These are phyloP conservation scores for Mycosphaerella sp. DNA, from an alignment of 2,329 filamentous ascomycete genomes.

Conservation along the genomic window DNA sequence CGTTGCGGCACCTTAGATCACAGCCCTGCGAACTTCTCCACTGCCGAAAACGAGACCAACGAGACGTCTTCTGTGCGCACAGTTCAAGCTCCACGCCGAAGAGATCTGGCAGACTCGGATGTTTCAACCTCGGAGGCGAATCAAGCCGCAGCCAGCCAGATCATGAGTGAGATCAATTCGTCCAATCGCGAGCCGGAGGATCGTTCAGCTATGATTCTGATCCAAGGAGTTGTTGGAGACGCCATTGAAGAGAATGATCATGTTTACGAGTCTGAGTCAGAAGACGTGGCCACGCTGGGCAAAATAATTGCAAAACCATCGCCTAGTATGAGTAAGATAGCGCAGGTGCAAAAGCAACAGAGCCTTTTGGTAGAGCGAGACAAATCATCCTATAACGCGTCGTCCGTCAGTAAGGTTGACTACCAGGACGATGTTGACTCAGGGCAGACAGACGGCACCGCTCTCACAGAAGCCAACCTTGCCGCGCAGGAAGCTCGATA, in stretches of 20 bases:
- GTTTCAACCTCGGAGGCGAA: constrained; percentile 25
- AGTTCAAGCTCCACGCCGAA: too few species aligned
- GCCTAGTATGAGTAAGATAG: not conserved
- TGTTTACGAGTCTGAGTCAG: not conserved
- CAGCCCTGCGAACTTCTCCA: not conserved
- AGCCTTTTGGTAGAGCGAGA: not conserved
- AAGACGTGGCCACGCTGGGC: too few species aligned
- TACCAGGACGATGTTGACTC: not conserved
- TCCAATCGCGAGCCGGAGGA: not conserved
- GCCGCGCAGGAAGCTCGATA: constrained; percentile 30
- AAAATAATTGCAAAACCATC: not conserved
- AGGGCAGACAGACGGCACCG: constrained; percentile 3
- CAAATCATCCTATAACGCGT: not conserved
- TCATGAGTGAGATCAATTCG: constrained; percentile 11
- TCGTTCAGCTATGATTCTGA: not conserved
- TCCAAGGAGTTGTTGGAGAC: not conserved
- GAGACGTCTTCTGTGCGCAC: too few species aligned
- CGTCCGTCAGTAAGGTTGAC: not conserved
- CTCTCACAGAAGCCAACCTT: constrained; percentile 33
- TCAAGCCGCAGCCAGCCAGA: constrained; percentile 21
- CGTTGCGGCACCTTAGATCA: not conserved
- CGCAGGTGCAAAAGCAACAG: not conserved
- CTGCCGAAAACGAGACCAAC: not conserved
- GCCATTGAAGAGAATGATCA: not conserved
- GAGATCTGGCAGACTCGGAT: not conserved